These are phyloP conservation scores for Trichosporon sp. DNA, from an alignment of 1,284 basidiomycete species.

Conservation along the genomic window DNA sequence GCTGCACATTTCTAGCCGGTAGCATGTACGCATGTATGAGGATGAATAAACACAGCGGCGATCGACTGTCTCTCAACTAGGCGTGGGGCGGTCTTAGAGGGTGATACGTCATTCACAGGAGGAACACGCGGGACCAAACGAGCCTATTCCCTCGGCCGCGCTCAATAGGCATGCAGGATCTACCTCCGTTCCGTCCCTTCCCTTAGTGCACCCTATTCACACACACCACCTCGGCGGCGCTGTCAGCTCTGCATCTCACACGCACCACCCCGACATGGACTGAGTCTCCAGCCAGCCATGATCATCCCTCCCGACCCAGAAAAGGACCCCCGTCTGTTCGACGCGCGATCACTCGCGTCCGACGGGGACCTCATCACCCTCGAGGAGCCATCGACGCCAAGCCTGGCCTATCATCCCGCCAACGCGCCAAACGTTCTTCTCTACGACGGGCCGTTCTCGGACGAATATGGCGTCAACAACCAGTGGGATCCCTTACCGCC, in stretches of 20 bases:
- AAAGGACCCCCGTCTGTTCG: slow-evolving; percentile 43
- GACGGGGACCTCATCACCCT: slow-evolving; percentile 6
- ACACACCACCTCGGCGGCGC: background rate
- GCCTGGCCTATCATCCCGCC: slow-evolving; percentile 15
- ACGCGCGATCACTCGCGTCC: slow-evolving; percentile 13
- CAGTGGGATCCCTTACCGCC: slow-evolving; percentile 35
- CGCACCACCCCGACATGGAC: slow-evolving; percentile 1
- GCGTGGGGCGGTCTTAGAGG: too few species aligned
- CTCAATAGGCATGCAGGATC: background rate
- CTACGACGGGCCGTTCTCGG: slow-evolving; percentile 16
- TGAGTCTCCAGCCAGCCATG: slow-evolving; percentile 25
- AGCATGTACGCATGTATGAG: too few species aligned
- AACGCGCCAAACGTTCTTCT: slow-evolving; percentile 9
- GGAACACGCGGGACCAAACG: background rate
- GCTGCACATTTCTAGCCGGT: too few species aligned
- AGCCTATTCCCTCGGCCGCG: background rate
- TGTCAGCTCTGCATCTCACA: background rate
- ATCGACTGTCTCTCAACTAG: too few species aligned
- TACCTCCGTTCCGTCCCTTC: slow-evolving; percentile 1
- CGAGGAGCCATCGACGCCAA: slow-evolving; percentile 13
- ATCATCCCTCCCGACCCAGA: slow-evolving; percentile 49
- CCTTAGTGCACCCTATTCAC: slow-evolving; percentile 2
- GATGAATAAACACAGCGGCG: too few species aligned
- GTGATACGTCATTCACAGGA: background rate
- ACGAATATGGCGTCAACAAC: slow-evolving; percentile 20